Percentiles rank a stretch among this genome's conserved stretches.
Conservation (phyloP, 2,329 filamentous ascomycete genomes). For the Fusarium nodosum region DNA sequence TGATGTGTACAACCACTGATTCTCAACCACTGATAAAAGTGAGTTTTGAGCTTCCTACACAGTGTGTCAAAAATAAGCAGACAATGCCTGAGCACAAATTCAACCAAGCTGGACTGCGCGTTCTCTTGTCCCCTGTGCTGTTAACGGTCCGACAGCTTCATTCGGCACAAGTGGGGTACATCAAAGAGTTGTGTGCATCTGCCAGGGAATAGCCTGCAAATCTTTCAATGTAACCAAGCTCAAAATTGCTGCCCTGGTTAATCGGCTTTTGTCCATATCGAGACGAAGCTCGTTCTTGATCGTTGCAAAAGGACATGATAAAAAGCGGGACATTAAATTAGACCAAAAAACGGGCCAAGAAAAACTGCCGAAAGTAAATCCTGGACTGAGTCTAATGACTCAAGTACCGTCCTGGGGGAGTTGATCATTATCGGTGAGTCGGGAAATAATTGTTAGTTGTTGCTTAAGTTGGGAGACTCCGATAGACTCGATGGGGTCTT, state of each 20-base stretch:
- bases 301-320: conserved; percentile 18
- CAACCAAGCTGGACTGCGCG: neutral
- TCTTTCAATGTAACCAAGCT: conserved; percentile 23
- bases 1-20: conserved; percentile 9
- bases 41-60: neutral
- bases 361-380: conserved; percentile 40
- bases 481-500: conserved; percentile 16
- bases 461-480: conserved; percentile 1
- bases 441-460: conserved; percentile 18
- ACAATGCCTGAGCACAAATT: neutral
- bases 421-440: conserved; percentile 17
- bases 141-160: conserved; percentile 10
- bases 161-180: conserved; percentile 24
- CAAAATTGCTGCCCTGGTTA: conserved; percentile 25
- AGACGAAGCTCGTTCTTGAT: conserved; percentile 34
- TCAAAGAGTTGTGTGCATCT: conserved; percentile 18
- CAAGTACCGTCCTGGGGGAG: conserved; percentile 36
- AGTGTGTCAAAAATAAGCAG: neutral
- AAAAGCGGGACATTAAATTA: conserved; percentile 44
- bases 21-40: neutral
- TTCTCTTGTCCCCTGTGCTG: neutral
- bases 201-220: conserved; percentile 14
- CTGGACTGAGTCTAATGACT: conserved; percentile 38
- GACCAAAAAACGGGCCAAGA: conserved; percentile 34
- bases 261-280: conserved; percentile 32